Percentiles rank a stretch among this genome's conserved stretches.
These are phyloP conservation scores for Coemansia sp. DNA, from an alignment of 192 early-diverging fungal species.

Conservation along the genomic window DNA sequence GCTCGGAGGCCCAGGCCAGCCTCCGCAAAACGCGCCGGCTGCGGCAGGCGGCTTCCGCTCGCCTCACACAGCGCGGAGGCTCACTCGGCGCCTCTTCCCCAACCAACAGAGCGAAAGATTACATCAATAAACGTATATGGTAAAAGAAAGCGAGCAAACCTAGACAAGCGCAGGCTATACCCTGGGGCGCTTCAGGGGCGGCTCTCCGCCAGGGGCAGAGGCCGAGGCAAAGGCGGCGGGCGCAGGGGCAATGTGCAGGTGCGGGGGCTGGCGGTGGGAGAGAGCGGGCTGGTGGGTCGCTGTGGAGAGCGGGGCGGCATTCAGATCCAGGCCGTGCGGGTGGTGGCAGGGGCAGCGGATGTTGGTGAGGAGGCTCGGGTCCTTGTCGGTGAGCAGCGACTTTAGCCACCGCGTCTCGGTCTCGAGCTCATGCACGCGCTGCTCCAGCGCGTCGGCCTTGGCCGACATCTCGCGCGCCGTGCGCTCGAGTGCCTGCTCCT, in stretches of 20 bases:
- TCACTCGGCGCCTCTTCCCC: no score
- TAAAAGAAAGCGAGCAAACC: neutral
- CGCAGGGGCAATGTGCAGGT: conserved; percentile 19
- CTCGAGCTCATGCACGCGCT: conserved; percentile 75
- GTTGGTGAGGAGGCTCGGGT: conserved; percentile 42
- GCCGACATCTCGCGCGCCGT: conserved; percentile 72
- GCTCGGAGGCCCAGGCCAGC: no score
- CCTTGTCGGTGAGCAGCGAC: conserved; percentile 76
- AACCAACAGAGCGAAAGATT: no score
- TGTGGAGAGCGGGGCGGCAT: neutral
- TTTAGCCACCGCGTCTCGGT: conserved; percentile 90
- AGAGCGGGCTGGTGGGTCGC: neutral
- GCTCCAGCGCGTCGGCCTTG: conserved; percentile 69
- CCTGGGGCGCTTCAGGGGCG: conserved; percentile 11
- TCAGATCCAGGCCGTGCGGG: conserved; percentile 32
- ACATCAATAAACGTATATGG: no score
- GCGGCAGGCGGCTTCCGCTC: no score
- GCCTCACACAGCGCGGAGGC: no score
- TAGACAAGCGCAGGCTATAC: neutral
- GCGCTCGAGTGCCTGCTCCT: conserved; percentile 80
- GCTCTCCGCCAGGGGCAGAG: conserved; percentile 1
- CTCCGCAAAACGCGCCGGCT: no score
- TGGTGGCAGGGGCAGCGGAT: conserved; percentile 49
- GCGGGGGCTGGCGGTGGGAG: conserved; percentile 12
- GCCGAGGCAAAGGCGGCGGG: conserved; percentile 6